Evolutionary conservation across 345 rosid genomes (phyloP).

Genomic region (Aquilaria malaccensis): DNA sequence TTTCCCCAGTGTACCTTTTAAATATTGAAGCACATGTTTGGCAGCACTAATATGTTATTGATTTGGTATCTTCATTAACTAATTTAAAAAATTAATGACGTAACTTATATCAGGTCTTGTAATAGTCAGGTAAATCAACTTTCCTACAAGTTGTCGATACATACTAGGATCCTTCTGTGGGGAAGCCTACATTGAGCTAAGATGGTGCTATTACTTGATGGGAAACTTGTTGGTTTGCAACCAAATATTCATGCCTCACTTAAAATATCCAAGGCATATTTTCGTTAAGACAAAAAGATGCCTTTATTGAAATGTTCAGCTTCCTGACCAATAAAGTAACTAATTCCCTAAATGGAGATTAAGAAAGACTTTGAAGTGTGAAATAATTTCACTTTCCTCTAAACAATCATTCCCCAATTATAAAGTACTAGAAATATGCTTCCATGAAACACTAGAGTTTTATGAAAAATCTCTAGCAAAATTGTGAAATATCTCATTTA

Average conservation of each 20-base stretch:
- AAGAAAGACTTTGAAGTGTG: no score
- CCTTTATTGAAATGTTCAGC: not conserved
- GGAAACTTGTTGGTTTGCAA: not conserved
- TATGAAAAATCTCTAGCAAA: no score
- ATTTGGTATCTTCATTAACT: not conserved
- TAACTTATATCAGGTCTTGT: slow-evolving; percentile 3
- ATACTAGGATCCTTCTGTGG: not conserved
- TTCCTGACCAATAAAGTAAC: slow-evolving; percentile 11
- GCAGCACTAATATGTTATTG: slow-evolving; percentile 1
- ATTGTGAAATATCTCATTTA: no score
- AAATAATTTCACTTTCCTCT: no score
- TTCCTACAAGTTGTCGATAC: slow-evolving; percentile 2
- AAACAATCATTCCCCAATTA: no score
- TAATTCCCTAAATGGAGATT: not conserved
- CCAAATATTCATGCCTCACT: not conserved
- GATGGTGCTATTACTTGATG: not conserved
- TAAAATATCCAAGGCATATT: slow-evolving; percentile 6
- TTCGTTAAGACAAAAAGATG: not conserved
- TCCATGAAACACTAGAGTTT: no score
- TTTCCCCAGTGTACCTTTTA: not conserved
- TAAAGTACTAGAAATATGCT: no score
- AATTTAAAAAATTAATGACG: not conserved
- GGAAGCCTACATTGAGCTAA: not conserved
- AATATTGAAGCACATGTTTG: not conserved
- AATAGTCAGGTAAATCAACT: slow-evolving; percentile 5